Percentiles rank a stretch among this genome's conserved stretches.
These are phyloP conservation scores for Sporothrix brasiliensis DNA, from an alignment of 2,329 filamentous ascomycete species.

Conservation along the genomic window DNA sequence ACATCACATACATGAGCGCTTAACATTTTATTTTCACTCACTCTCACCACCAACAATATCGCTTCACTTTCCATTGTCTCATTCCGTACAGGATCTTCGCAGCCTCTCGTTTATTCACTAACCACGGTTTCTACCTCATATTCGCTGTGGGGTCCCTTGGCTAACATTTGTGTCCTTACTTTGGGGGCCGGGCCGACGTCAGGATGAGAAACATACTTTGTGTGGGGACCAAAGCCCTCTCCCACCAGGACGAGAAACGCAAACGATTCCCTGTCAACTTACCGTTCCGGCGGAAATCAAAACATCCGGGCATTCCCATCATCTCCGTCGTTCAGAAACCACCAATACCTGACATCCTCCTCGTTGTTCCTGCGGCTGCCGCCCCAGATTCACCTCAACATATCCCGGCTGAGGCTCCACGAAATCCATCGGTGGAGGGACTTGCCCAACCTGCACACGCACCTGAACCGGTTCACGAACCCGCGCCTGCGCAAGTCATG, in stretches of 20 bases:
- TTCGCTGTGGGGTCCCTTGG: background rate
- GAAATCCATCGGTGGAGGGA: background rate
- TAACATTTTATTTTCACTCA: background rate
- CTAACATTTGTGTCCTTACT: background rate
- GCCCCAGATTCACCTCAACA: background rate
- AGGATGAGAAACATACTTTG: slow-evolving; percentile 30
- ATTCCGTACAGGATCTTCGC: background rate
- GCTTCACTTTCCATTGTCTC: background rate
- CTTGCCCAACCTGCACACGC: background rate
- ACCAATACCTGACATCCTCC: background rate
- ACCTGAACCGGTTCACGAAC: background rate
- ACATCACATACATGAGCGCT: background rate
- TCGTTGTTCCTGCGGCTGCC: background rate
- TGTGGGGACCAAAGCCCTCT: slow-evolving; percentile 18
- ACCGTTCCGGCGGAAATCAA: slow-evolving; percentile 20
- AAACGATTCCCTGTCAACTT: slow-evolving; percentile 20
- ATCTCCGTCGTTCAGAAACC: background rate
- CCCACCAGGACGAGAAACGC: slow-evolving; percentile 24
- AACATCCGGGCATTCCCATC: background rate
- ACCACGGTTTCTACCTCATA: background rate
- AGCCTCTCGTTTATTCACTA: background rate
- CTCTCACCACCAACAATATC: background rate
- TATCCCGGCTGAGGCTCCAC: background rate
- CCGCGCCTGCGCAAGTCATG: background rate
- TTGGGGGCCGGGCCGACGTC: too few relatives aligned